Conservation (phyloP, 2,329 filamentous ascomycete species). For the Pseudogymnoascus sp. region DNA sequence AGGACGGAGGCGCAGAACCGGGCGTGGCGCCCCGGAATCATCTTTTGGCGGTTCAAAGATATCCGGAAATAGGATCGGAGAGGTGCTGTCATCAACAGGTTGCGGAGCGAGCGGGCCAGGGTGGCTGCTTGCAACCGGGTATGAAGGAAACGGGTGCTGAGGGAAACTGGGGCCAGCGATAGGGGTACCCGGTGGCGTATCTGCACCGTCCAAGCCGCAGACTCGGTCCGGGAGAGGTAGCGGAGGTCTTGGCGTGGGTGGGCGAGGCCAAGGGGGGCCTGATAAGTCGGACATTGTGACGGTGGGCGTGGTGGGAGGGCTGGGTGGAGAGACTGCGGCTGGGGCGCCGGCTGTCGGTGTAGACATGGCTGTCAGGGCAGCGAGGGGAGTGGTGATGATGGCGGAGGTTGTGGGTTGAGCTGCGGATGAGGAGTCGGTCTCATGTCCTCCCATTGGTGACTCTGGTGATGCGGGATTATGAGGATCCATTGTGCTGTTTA, state of each 20-base stretch:
- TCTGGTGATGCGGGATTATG: too few species aligned
- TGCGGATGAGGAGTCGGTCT: neutral
- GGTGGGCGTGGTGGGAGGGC: neutral
- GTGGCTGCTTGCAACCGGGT: neutral
- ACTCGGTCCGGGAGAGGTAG: neutral
- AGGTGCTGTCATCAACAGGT: neutral
- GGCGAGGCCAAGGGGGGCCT: neutral
- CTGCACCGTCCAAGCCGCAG: neutral
- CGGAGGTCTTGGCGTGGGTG: neutral
- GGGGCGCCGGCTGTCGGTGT: neutral
- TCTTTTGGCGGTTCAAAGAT: neutral
- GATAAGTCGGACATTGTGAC: neutral
- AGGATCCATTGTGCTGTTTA: neutral
- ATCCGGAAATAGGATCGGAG: neutral
- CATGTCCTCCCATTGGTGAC: neutral
- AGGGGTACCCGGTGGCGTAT: neutral
- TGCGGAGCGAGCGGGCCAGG: neutral
- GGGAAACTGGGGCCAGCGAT: neutral
- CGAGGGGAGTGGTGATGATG: neutral
- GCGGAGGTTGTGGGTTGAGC: neutral
- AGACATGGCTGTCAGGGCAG: too few species aligned
- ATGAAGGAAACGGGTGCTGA: neutral
- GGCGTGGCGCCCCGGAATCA: too few species aligned
- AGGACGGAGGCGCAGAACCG: neutral
- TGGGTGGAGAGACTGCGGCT: neutral